These are phyloP conservation scores for Suillus spraguei DNA, from an alignment of 768 basidiomycete genomes.

Conservation along the genomic window DNA sequence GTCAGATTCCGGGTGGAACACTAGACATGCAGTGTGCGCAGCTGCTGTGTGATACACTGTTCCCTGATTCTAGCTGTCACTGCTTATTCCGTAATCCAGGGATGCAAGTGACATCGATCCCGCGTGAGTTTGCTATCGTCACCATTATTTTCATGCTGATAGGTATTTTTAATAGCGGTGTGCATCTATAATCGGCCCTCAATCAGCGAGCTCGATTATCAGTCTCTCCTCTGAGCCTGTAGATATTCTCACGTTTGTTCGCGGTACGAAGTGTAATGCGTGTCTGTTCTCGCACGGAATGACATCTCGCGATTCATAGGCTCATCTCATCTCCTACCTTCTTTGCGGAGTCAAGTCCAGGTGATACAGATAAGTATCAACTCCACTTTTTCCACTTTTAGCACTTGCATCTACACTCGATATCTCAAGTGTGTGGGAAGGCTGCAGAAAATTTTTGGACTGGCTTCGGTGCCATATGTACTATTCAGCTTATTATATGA, in stretches of 20 bases:
- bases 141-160: neutral
- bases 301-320: neutral
- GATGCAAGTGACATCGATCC: neutral
- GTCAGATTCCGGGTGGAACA: constrained; percentile 2
- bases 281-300: neutral
- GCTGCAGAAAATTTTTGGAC: neutral
- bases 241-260: neutral
- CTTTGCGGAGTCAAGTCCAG: no score
- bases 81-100: neutral
- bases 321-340: no score
- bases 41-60: constrained; percentile 12
- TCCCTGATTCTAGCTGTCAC: neutral
- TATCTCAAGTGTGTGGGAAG: neutral
- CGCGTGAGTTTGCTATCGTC: neutral
- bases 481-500: no score
- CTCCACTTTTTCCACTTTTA: no score
- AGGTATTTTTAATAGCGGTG: neutral
- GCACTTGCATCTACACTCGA: no score
- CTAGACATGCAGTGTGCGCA: constrained; percentile 11
- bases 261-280: neutral
- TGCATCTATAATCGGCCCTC: neutral
- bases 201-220: neutral
- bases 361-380: no score
- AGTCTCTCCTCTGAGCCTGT: neutral
- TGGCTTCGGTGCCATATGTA: neutral